Conservation (phyloP, 2,329 filamentous ascomycete species). For the Ustilaginoidea virens region DNA sequence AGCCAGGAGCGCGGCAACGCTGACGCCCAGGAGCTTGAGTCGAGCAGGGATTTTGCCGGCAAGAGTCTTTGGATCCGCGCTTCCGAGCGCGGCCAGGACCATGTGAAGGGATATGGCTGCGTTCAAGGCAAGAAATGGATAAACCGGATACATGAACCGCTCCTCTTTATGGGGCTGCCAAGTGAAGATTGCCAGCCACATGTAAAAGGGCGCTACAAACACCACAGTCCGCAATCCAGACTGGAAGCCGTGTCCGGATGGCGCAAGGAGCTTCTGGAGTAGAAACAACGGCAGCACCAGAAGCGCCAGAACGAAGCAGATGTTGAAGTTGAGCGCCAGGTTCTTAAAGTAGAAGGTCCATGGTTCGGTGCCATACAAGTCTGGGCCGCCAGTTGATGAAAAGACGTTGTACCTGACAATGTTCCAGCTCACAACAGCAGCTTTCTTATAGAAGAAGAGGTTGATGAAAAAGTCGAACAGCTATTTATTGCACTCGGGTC, state of each 20-base stretch:
- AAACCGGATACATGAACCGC: constrained; percentile 94
- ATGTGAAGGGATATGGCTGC: constrained; percentile 76
- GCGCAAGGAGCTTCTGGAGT: constrained; percentile 51
- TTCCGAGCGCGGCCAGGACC: constrained; percentile 59
- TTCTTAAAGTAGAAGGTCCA: constrained; percentile 97
- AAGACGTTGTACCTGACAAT: constrained; percentile 96
- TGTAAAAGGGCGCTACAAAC: constrained; percentile 75
- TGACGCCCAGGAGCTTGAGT: constrained; percentile 54
- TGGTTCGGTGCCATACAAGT: constrained; percentile 89
- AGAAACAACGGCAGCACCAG: constrained; percentile 59
- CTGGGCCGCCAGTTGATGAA: constrained; percentile 62
- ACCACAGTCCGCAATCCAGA: constrained; percentile 61
- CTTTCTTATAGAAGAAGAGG: constrained; percentile 69
- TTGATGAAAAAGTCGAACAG: constrained; percentile 56
- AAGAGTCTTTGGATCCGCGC: constrained; percentile 48
- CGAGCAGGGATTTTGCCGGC: constrained; percentile 57
- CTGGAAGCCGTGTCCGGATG: constrained; percentile 46
- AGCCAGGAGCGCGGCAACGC: constrained; percentile 44
- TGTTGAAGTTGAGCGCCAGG: constrained; percentile 81
- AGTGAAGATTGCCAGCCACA: constrained; percentile 88
- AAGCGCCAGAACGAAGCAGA: constrained; percentile 78
- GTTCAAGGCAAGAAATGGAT: constrained; percentile 80
- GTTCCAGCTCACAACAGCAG: constrained; percentile 70
- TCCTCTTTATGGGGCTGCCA: constrained; percentile 94
- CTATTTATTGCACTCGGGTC: constrained; percentile 23